phyloP scores from a whole-genome alignment of 2,329 filamentous ascomycete species.

The Cladosporium sphaerospermum region DNA sequence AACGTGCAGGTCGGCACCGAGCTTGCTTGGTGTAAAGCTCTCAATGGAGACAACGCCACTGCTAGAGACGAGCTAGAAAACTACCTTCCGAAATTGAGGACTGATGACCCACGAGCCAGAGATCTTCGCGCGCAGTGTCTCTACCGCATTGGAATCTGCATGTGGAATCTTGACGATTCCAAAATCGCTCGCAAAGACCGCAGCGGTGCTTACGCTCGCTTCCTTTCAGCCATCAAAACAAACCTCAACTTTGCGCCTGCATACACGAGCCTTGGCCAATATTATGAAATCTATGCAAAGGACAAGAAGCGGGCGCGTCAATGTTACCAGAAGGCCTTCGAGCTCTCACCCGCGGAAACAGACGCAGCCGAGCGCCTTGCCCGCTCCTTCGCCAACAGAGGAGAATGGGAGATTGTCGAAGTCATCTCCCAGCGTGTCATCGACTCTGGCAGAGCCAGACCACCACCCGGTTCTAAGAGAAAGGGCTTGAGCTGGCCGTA shows the following conservation, averaged over 20 bases:
- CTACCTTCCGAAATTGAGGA: constrained; percentile 60
- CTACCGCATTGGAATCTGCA: constrained; percentile 78
- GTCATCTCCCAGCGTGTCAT: constrained; percentile 84
- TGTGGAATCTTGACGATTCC: constrained; percentile 78
- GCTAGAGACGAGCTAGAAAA: constrained; percentile 65
- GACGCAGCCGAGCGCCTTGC: constrained; percentile 83
- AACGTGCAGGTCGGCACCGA: constrained; percentile 80
- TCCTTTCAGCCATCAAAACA: constrained; percentile 75
- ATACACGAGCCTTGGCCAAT: constrained; percentile 85
- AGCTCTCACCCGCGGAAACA: constrained; percentile 81
- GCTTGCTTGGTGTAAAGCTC: constrained; percentile 83
- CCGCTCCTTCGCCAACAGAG: constrained; percentile 75
- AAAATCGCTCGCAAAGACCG: constrained; percentile 70
- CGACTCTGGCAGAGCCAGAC: constrained; percentile 87
- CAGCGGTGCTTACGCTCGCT: constrained; percentile 74
- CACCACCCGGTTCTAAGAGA: constrained; percentile 85
- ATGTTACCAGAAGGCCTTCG: constrained; percentile 94
- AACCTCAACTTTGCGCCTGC: constrained; percentile 84
- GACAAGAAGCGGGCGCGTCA: constrained; percentile 81
- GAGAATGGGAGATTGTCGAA: constrained; percentile 96
- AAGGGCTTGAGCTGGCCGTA: constrained; percentile 95
- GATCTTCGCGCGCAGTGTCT: constrained; percentile 80
- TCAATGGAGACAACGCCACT: constrained; percentile 66
- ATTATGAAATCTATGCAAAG: constrained; percentile 83
- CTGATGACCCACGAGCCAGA: constrained; percentile 52